Evolutionary conservation across 2,329 filamentous ascomycete genomes (phyloP).

Genomic region (Botryotinia narcissicola): DNA sequence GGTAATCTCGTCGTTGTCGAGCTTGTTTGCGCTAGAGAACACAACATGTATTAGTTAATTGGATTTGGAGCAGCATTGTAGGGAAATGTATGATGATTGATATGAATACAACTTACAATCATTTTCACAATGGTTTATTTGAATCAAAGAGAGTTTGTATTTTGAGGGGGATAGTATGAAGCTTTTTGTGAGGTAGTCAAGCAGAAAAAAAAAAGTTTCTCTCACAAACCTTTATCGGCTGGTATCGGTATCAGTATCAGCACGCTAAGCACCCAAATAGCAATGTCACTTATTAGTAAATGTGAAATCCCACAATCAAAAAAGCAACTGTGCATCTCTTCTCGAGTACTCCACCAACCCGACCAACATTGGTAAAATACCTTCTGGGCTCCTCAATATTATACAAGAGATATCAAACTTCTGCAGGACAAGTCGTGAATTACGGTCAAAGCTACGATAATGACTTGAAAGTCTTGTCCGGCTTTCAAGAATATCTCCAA

Average conservation of each 20-base stretch:
- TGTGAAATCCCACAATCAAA: conserved; percentile 18
- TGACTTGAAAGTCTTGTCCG: conserved; percentile 35
- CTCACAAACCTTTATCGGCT: conserved; percentile 9
- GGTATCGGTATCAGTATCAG: neutral
- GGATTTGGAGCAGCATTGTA: neutral
- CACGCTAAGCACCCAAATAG: conserved; percentile 8
- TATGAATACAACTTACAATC: conserved; percentile 31
- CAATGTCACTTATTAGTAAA: neutral
- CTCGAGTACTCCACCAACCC: conserved; percentile 7
- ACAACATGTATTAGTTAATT: conserved; percentile 8
- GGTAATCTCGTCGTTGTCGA: conserved; percentile 78
- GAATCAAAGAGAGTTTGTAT: neutral
- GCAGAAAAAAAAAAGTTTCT: conserved; percentile 6
- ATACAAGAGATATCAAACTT: conserved; percentile 1
- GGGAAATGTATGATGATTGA: neutral
- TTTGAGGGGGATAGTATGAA: neutral
- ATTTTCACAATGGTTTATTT: conserved; percentile 21
- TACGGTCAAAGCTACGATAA: conserved; percentile 26
- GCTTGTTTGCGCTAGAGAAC: conserved; percentile 62
- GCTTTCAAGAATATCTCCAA: conserved; percentile 30
- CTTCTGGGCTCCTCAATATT: neutral
- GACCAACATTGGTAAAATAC: neutral
- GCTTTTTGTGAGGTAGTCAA: neutral
- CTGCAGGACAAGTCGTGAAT: conserved; percentile 23
- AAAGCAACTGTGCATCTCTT: conserved; percentile 5